A percentile compares a stretch with the other conserved stretches of the same genome.
These are phyloP conservation scores for Ogataea populi-albae DNA, from an alignment of 805 yeast genomes.

Conservation along the genomic window DNA sequence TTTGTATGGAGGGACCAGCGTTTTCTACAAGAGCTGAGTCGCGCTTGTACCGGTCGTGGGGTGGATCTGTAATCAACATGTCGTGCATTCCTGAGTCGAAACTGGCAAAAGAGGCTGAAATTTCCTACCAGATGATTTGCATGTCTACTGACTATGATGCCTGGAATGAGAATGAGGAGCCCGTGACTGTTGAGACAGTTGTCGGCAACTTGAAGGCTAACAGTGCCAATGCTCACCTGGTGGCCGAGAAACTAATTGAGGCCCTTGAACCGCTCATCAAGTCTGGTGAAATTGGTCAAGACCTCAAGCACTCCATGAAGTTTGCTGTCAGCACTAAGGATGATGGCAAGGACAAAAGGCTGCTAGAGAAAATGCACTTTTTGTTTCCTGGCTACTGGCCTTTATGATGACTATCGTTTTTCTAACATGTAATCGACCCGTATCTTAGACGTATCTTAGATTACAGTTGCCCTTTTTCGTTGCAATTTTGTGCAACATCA, in stretches of 20 bases:
- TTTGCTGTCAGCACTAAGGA: conserved; percentile 76
- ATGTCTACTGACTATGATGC: conserved; percentile 99
- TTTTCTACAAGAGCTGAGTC: conserved; percentile 97
- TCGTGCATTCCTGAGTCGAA: conserved; percentile 96
- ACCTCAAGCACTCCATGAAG: conserved; percentile 73
- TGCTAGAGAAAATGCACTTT: conserved; percentile 77
- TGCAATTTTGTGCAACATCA: too few species aligned
- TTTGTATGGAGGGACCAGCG: conserved; percentile 99
- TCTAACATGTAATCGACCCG: too few species aligned
- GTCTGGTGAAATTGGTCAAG: conserved; percentile 63
- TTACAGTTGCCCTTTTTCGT: too few species aligned
- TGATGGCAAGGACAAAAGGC: conserved; percentile 65
- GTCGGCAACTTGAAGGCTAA: conserved; percentile 88
- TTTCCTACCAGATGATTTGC: conserved; percentile 95
- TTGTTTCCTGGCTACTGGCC: conserved; percentile 93
- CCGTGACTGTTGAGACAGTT: conserved; percentile 97
- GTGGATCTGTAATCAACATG: conserved; percentile 96
- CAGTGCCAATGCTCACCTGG: conserved; percentile 75
- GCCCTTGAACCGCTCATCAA: conserved; percentile 61
- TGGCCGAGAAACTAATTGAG: conserved; percentile 69
- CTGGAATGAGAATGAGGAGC: conserved; percentile 93
- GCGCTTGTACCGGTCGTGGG: conserved; percentile 77
- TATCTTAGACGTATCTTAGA: too few species aligned
- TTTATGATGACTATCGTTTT: too few species aligned
- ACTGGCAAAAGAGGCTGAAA: conserved; percentile 95